These are phyloP conservation scores for Scutellaria baicalensis DNA, from an alignment of 257 asterid genomes.

Conservation along the genomic window DNA sequence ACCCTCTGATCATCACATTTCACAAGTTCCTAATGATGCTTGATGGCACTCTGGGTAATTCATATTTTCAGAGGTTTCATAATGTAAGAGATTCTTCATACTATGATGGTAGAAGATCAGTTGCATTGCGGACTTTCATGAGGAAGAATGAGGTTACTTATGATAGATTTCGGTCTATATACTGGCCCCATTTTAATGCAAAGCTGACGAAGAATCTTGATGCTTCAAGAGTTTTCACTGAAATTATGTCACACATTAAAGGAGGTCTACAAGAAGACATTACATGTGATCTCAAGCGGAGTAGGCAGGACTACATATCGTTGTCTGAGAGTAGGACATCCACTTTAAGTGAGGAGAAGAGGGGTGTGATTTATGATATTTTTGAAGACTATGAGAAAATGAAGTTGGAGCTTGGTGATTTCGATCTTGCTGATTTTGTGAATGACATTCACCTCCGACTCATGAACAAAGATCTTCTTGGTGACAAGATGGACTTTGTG, in stretches of 20 bases:
- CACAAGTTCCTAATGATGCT: slow-evolving; percentile 69
- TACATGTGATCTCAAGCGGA: slow-evolving; percentile 25
- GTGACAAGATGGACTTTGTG: slow-evolving; percentile 67
- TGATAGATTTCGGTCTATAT: slow-evolving; percentile 35
- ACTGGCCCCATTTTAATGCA: slow-evolving; percentile 54
- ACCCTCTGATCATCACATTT: slow-evolving; percentile 67
- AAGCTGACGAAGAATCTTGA: slow-evolving; percentile 38
- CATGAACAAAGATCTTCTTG: slow-evolving; percentile 11
- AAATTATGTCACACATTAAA: slow-evolving; percentile 59
- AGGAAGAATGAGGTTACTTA: slow-evolving; percentile 50
- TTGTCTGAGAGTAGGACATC: slow-evolving; percentile 39
- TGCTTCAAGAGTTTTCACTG: slow-evolving; percentile 49
- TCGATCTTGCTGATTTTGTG: slow-evolving; percentile 66
- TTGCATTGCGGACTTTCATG: slow-evolving; percentile 36
- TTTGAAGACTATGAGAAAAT: slow-evolving; percentile 52
- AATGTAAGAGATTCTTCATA: slow-evolving; percentile 12
- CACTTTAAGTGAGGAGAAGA: slow-evolving; percentile 23
- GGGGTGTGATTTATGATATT: slow-evolving; percentile 39
- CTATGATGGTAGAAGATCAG: slow-evolving; percentile 27
- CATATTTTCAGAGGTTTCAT: slow-evolving; percentile 49
- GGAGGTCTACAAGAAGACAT: too few relatives aligned
- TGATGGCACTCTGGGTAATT: slow-evolving; percentile 46
- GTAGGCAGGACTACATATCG: slow-evolving; percentile 29
- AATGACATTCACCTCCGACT: slow-evolving; percentile 47
- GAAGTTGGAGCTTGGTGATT: slow-evolving; percentile 46